Conservation (phyloP, 2,329 filamentous ascomycete genomes). For the Exophiala spinifera region DNA sequence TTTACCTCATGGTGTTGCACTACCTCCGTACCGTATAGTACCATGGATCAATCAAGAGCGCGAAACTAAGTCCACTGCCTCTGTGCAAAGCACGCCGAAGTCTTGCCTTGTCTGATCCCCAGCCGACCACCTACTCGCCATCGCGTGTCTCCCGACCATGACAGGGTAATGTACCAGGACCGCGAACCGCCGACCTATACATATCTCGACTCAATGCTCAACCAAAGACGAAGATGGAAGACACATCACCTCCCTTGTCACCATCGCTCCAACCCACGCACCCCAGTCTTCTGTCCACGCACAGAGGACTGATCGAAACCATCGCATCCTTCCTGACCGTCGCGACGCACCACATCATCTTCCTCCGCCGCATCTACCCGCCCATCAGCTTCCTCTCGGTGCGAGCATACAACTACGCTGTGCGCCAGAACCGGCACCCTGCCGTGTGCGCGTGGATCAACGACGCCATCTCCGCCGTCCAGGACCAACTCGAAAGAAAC, state of each 20-base stretch:
- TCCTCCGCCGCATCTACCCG: slow-evolving; percentile 77
- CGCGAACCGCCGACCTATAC: not conserved
- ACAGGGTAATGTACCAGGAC: too few species aligned
- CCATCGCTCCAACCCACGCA: slow-evolving; percentile 30
- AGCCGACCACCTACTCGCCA: too few species aligned
- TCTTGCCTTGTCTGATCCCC: too few species aligned
- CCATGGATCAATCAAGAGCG: too few species aligned
- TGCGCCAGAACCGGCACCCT: slow-evolving; percentile 82
- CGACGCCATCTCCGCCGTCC: slow-evolving; percentile 72
- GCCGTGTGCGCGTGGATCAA: slow-evolving; percentile 81
- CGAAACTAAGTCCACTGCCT: too few species aligned
- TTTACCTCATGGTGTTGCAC: too few species aligned
- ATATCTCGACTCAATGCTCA: not conserved
- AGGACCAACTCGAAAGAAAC: slow-evolving; percentile 64
- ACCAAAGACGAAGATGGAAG: not conserved
- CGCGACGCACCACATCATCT: slow-evolving; percentile 81
- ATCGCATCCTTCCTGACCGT: slow-evolving; percentile 80
- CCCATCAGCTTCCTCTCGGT: slow-evolving; percentile 71
- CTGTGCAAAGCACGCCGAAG: too few species aligned
- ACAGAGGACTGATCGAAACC: slow-evolving; percentile 45
- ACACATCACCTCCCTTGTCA: slow-evolving; percentile 10
- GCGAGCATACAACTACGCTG: slow-evolving; percentile 77
- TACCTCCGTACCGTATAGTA: too few species aligned
- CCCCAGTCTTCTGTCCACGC: slow-evolving; percentile 40
- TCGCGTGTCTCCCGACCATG: too few species aligned